Conservation (phyloP, 805 yeast species). For the Zygotorulaspora florentina region DNA sequence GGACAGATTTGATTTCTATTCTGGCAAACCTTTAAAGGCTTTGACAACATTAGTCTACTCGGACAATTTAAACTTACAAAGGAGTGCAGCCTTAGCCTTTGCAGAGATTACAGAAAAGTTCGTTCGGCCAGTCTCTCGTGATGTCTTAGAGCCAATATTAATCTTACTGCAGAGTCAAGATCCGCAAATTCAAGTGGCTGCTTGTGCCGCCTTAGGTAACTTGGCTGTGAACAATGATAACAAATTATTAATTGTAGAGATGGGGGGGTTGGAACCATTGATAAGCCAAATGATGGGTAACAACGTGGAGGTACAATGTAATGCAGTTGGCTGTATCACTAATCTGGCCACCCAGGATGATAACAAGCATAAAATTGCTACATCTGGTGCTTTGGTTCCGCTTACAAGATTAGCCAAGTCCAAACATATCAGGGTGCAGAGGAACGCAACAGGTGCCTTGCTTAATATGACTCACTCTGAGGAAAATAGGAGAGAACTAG, state of each 20-base stretch:
- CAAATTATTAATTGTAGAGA: constrained; percentile 87
- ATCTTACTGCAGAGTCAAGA: constrained; percentile 82
- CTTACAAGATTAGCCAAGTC: constrained; percentile 92
- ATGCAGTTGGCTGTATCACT: constrained; percentile 98
- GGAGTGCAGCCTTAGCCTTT: constrained; percentile 96
- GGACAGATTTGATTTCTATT: constrained; percentile 76
- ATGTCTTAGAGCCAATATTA: constrained; percentile 89
- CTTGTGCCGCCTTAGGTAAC: constrained; percentile 98
- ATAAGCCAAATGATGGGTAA: constrained; percentile 97
- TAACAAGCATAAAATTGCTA: constrained; percentile 92
- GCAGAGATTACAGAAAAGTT: constrained; percentile 98
- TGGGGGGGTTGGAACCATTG: constrained; percentile 96
- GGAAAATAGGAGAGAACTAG: constrained; percentile 93
- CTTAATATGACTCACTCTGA: constrained; percentile 97
- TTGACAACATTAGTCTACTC: constrained; percentile 89
- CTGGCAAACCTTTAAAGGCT: constrained; percentile 77
- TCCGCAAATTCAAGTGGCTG: constrained; percentile 95
- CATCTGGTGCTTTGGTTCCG: constrained; percentile 92
- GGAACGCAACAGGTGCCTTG: constrained; percentile 98
- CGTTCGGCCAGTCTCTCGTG: constrained; percentile 83
- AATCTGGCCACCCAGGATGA: constrained; percentile 97
- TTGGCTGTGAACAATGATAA: constrained; percentile 95
- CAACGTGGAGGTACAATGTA: constrained; percentile 97
- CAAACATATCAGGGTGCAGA: constrained; percentile 90
- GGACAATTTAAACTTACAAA: constrained; percentile 88